Conservation (phyloP, 2,329 filamentous ascomycete species). For the Fusarium verrucosum region DNA sequence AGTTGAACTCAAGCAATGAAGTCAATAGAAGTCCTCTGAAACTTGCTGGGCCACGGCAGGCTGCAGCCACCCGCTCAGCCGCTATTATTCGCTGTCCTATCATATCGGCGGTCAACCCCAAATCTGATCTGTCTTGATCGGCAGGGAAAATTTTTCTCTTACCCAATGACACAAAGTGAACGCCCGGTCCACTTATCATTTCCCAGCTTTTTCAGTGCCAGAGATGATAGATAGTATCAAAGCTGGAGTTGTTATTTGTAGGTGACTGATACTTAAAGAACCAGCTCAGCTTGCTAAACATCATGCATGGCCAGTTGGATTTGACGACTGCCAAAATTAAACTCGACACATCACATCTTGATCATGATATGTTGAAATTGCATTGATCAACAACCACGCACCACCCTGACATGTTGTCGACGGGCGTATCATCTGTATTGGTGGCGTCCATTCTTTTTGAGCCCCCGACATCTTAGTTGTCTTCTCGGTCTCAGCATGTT, state of each 20-base stretch:
- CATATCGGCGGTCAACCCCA: conserved; percentile 7
- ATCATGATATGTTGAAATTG: too few species aligned
- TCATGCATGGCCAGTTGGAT: too few species aligned
- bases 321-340: too few species aligned
- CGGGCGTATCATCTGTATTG: not conserved
- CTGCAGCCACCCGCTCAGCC: conserved; percentile 14
- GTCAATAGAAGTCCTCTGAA: conserved; percentile 5
- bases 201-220: conserved; percentile 3
- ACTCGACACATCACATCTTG: too few species aligned
- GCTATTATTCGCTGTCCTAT: conserved; percentile 28
- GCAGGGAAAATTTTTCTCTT: conserved; percentile 34
- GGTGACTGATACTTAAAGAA: not conserved
- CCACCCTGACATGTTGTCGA: too few species aligned
- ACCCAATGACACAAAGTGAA: conserved; percentile 17
- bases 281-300: not conserved
- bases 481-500: conserved; percentile 1
- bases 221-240: not conserved
- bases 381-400: too few species aligned
- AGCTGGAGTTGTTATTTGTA: not conserved
- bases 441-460: not conserved
- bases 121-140: not conserved
- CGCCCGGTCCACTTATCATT: conserved; percentile 32
- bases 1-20: conserved; percentile 5
- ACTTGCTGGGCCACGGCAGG: not conserved
- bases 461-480: conserved; percentile 14